Base-by-base conservation (phyloP, 441 rosid genomes). In the Theobroma grandiflorum region DNA sequence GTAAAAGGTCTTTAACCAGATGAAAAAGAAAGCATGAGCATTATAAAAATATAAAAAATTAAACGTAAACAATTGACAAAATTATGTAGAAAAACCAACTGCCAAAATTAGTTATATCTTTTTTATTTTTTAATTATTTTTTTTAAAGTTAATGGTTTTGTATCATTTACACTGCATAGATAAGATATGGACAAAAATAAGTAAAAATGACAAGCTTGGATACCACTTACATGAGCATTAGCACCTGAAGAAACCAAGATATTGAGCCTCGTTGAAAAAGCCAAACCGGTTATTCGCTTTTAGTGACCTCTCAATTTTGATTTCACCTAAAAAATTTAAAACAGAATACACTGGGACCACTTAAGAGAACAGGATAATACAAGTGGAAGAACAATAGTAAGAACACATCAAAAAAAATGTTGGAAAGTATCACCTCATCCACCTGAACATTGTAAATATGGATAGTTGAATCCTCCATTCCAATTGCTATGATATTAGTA, bases 231-330 rank as follows among this genome's bases (percentile, higher is more conserved):
- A 74, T 94, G 95, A 79, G 98, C 97, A 88, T 97, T 98, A 75
- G 98, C 99, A 72, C 97, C 98, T 0, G 99, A 97, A 15, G 99
- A 97, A 79, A 97, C 97, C 92, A 97, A 89, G 77, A 95, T 85
- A 72, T 87, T 89, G 70, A 93, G 97, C 81, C 58, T 83, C 78
- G 97, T 87, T 40, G 99, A 95, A 81, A 95, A 97, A 33, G 98
- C 99, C 83, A 95, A 83, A 77, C 99, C 98, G 38, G 96, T 91
- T 68, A 96, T 92, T 77, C 94, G 89, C 82, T 92, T 93, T 80
- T 91, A 94, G 82, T 96, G 99, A 75, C 99, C 99, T 88, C 88
- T 93, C 79, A 95, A 75, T 86, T 91, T 93, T 75, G 98, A 90
- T 86, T 90, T 96, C 82, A 94, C 97, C 98, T 96, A 78, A 33